Percentiles rank a stretch among this genome's conserved stretches.
Conservation (phyloP, 2,329 filamentous ascomycete species). For the Ceratocystis albifundus region DNA sequence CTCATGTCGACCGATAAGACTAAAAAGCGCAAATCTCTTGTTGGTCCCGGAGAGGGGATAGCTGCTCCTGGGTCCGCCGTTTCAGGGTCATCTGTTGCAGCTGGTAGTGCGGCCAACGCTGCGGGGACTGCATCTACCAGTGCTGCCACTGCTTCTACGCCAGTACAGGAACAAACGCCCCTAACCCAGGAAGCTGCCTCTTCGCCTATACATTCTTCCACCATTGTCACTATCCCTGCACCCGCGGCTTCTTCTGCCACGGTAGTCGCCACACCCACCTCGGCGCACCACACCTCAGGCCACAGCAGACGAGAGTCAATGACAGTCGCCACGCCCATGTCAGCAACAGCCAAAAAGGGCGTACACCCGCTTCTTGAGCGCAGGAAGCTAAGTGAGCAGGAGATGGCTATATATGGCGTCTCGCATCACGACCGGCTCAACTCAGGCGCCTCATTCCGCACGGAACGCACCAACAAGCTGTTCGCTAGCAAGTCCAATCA, state of each 20-base stretch:
- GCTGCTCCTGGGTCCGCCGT: constrained; percentile 36
- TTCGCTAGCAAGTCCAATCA: constrained; percentile 65
- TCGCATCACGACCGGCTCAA: constrained; percentile 73
- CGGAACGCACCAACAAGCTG: constrained; percentile 67
- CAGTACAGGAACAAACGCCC: not conserved
- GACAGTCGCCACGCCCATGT: constrained; percentile 31
- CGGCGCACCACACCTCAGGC: constrained; percentile 21
- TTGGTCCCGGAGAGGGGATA: constrained; percentile 50
- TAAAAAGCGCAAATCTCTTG: constrained; percentile 71
- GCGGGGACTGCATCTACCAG: not conserved
- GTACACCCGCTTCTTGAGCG: constrained; percentile 39
- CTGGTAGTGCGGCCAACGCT: constrained; percentile 1
- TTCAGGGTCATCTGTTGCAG: constrained; percentile 21
- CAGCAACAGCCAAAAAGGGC: constrained; percentile 26
- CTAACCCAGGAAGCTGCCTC: constrained; percentile 13
- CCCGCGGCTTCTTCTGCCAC: constrained; percentile 22
- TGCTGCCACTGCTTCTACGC: not conserved
- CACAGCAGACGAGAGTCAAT: constrained; percentile 37
- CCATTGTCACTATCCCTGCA: constrained; percentile 23
- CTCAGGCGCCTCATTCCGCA: constrained; percentile 80
- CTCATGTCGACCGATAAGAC: constrained; percentile 74
- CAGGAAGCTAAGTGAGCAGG: constrained; percentile 60
- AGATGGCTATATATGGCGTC: constrained; percentile 73
- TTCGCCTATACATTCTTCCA: constrained; percentile 27
- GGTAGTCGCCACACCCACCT: not conserved